A percentile compares a stretch with the other conserved stretches of the same genome.
Conservation (phyloP, 805 yeast genomes). For the Saturnispora saitoi region DNA sequence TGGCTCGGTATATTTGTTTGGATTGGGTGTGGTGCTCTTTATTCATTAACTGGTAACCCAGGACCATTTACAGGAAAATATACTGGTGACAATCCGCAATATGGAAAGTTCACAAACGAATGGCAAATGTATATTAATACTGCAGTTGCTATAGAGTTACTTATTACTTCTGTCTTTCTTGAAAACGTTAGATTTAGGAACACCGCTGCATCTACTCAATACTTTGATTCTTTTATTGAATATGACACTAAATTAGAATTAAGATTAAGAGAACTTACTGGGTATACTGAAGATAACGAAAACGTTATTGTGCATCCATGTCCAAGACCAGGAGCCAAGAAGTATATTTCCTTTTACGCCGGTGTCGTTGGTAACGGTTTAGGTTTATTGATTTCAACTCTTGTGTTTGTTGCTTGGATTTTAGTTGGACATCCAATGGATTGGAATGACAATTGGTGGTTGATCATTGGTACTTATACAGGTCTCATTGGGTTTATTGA, state of each 20-base stretch:
- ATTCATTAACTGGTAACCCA: slow-evolving; percentile 23
- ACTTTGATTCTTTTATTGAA: slow-evolving; percentile 15
- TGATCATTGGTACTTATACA: slow-evolving; percentile 38
- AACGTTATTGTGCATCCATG: slow-evolving; percentile 23
- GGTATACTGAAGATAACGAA: slow-evolving; percentile 16
- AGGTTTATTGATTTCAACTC: slow-evolving; percentile 30
- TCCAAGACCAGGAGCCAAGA: slow-evolving; percentile 12
- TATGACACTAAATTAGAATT: slow-evolving; percentile 28
- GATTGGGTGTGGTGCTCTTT: slow-evolving; percentile 22
- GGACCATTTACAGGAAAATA: slow-evolving; percentile 12
- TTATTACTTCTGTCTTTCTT: slow-evolving; percentile 29
- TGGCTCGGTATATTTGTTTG: slow-evolving; percentile 34
- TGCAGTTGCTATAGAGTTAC: slow-evolving; percentile 31
- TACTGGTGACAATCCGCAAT: slow-evolving; percentile 1
- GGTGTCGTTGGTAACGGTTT: slow-evolving; percentile 36
- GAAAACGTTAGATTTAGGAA: slow-evolving; percentile 34
- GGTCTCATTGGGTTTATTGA: slow-evolving; percentile 37
- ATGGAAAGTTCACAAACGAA: slow-evolving; percentile 24
- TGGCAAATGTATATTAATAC: slow-evolving; percentile 38
- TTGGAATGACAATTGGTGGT: slow-evolving; percentile 36
- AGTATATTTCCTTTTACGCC: slow-evolving; percentile 27
- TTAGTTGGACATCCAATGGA: slow-evolving; percentile 29
- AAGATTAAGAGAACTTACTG: background rate
- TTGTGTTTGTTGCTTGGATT: slow-evolving; percentile 32
- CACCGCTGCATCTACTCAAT: slow-evolving; percentile 22